Conservation (phyloP, 1,139 yeast species). For the Pichia norvegensis region DNA sequence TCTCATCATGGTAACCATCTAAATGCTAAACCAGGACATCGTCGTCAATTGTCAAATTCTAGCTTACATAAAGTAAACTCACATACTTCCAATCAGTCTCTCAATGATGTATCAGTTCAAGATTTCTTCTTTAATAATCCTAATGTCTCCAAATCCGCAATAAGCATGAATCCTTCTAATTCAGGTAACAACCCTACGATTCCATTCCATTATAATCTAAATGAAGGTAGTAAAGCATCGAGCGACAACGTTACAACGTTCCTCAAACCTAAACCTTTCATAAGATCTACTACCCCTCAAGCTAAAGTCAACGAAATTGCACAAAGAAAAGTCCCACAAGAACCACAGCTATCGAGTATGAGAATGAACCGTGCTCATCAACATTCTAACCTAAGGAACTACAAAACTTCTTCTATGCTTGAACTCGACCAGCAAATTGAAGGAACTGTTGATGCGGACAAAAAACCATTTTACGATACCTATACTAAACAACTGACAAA, state of each 20-base stretch:
- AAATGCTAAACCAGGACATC: neutral
- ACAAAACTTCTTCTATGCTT: conserved; percentile 12
- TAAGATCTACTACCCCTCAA: conserved; percentile 10
- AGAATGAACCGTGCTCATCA: conserved; percentile 34
- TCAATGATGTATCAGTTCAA: conserved; percentile 22
- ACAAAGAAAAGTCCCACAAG: conserved; percentile 11
- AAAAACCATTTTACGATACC: conserved; percentile 5
- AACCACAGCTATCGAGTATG: conserved; percentile 29
- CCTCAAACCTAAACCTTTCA: conserved; percentile 37
- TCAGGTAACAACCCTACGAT: conserved; percentile 11
- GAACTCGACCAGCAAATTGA: conserved; percentile 10
- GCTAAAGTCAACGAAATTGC: conserved; percentile 38
- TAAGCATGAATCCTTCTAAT: conserved; percentile 15
- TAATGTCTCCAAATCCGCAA: conserved; percentile 13
- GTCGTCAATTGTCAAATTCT: neutral
- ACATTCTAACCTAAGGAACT: conserved; percentile 8
- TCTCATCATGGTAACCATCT: neutral
- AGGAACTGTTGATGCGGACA: neutral
- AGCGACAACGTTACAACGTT: conserved; percentile 23
- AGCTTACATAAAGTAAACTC: neutral
- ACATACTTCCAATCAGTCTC: neutral
- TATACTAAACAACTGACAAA: conserved; percentile 7
- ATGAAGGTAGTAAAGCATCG: neutral
- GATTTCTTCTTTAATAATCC: conserved; percentile 29
- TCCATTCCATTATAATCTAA: neutral